phyloP scores from a whole-genome alignment of 192 early-diverging fungal species.

The Dispira simplex region DNA sequence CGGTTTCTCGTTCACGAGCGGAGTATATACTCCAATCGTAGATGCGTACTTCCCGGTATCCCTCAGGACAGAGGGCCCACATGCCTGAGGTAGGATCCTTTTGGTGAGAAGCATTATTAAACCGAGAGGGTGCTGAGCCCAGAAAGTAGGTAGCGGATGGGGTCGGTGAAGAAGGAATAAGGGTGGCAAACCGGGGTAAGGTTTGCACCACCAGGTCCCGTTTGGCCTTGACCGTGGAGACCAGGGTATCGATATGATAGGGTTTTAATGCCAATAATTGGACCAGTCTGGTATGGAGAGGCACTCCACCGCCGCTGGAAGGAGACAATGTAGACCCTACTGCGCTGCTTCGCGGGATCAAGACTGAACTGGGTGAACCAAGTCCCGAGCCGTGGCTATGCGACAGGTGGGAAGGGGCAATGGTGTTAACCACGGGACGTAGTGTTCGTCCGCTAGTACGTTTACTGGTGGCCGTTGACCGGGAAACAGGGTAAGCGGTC shows the following conservation, averaged over 20 bases:
- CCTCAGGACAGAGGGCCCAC: constrained; percentile 29
- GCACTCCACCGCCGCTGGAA: neutral
- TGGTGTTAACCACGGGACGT: neutral
- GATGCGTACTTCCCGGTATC: constrained; percentile 31
- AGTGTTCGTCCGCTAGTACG: neutral
- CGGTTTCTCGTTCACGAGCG: constrained; percentile 19
- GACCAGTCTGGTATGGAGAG: constrained; percentile 3
- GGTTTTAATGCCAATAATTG: neutral
- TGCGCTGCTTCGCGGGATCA: no score
- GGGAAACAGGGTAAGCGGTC: neutral
- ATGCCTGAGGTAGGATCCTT: constrained; percentile 7
- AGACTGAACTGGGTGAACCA: neutral
- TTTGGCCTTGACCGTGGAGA: constrained; percentile 4
- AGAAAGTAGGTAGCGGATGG: neutral
- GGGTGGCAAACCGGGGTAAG: neutral
- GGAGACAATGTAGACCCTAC: neutral
- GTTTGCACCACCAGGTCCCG: neutral
- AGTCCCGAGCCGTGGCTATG: neutral
- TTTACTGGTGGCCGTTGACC: neutral
- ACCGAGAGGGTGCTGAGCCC: neutral
- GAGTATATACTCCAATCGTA: constrained; percentile 33
- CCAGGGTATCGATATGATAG: neutral
- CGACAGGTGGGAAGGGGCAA: neutral
- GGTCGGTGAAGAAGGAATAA: neutral
- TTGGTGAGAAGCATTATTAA: no score